phyloP scores from a whole-genome alignment of 495 filamentous ascomycete genomes.

The Aspergillus cavernicola region DNA sequence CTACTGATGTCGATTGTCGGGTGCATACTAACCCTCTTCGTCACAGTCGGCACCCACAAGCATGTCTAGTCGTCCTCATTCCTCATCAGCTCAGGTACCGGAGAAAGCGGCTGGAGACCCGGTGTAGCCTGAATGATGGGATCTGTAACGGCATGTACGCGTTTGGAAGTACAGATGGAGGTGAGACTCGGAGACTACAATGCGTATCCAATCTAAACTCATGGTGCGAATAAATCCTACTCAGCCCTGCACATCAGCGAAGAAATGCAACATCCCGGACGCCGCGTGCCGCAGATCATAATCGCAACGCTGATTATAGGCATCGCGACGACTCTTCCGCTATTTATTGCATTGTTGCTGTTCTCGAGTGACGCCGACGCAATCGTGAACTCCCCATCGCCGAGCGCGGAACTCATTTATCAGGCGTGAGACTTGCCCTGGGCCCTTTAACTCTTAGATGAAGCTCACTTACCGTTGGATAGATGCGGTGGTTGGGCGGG shows the following conservation, averaged over 20 bases:
- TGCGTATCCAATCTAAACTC: too few species aligned
- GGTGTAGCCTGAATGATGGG: slow-evolving; percentile 34
- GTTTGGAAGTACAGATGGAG: slow-evolving; percentile 25
- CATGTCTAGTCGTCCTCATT: slow-evolving; percentile 14
- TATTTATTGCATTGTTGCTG: slow-evolving; percentile 34
- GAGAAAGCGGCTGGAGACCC: slow-evolving; percentile 28
- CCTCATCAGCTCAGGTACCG: slow-evolving; percentile 16
- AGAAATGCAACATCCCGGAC: slow-evolving; percentile 29
- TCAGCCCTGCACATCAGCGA: slow-evolving; percentile 20
- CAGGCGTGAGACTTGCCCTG: slow-evolving; percentile 19
- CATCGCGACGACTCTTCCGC: slow-evolving; percentile 28
- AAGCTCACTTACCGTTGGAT: neutral
- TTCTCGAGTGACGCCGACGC: slow-evolving; percentile 28
- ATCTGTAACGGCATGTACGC: slow-evolving; percentile 35
- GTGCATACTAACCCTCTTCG: slow-evolving; percentile 21
- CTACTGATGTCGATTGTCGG: slow-evolving; percentile 22
- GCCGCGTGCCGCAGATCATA: slow-evolving; percentile 32
- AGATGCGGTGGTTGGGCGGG: slow-evolving; percentile 1
- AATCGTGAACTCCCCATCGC: slow-evolving; percentile 19
- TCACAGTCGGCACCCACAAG: slow-evolving; percentile 22
- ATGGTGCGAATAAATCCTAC: too few species aligned
- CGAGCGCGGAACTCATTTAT: slow-evolving; percentile 25
- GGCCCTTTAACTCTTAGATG: neutral
- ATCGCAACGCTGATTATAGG: slow-evolving; percentile 36
- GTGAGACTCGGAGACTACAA: slow-evolving; percentile 14